Evolutionary conservation across 2,329 filamentous ascomycete species (phyloP).

Genomic region (Magnaporthiopsis poae): DNA sequence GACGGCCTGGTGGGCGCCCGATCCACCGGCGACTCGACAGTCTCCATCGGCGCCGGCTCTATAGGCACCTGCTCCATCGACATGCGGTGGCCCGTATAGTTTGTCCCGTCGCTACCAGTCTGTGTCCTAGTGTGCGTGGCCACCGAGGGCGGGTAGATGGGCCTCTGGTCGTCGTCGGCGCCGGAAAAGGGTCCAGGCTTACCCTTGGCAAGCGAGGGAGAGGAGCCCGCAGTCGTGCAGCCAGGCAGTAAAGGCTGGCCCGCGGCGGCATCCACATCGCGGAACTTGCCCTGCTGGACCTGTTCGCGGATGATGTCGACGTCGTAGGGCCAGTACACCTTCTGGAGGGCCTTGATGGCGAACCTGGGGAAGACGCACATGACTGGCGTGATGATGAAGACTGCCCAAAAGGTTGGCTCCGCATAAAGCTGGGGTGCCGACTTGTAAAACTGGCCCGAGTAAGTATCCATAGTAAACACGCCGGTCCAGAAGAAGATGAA

Average conservation of each 20-base stretch:
- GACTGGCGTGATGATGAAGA: slow-evolving; percentile 66
- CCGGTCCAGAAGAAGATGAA: slow-evolving; percentile 95
- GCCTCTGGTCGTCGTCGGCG: slow-evolving; percentile 77
- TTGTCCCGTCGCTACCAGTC: slow-evolving; percentile 88
- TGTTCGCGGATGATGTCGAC: slow-evolving; percentile 95
- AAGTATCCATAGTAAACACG: slow-evolving; percentile 55
- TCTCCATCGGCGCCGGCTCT: slow-evolving; percentile 12
- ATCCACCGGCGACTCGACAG: slow-evolving; percentile 14
- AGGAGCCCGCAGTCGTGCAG: slow-evolving; percentile 44
- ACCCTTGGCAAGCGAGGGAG: slow-evolving; percentile 47
- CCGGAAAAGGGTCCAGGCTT: slow-evolving; percentile 53
- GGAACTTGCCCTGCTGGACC: slow-evolving; percentile 69
- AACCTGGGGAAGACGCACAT: slow-evolving; percentile 84
- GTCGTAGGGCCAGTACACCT: slow-evolving; percentile 86
- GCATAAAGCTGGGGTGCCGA: slow-evolving; percentile 70
- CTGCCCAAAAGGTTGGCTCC: slow-evolving; percentile 76
- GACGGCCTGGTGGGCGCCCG: slow-evolving; percentile 34
- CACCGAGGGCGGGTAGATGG: slow-evolving; percentile 87
- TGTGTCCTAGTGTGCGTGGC: slow-evolving; percentile 76
- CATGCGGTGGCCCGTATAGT: slow-evolving; percentile 62
- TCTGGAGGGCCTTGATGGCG: slow-evolving; percentile 75
- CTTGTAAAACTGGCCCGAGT: slow-evolving; percentile 56
- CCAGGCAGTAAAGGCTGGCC: slow-evolving; percentile 28
- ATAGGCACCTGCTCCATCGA: slow-evolving; percentile 41
- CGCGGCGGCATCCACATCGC: slow-evolving; percentile 24